phyloP scores from a whole-genome alignment of 1,139 yeast species.

The Yamadazyma conglobata region DNA sequence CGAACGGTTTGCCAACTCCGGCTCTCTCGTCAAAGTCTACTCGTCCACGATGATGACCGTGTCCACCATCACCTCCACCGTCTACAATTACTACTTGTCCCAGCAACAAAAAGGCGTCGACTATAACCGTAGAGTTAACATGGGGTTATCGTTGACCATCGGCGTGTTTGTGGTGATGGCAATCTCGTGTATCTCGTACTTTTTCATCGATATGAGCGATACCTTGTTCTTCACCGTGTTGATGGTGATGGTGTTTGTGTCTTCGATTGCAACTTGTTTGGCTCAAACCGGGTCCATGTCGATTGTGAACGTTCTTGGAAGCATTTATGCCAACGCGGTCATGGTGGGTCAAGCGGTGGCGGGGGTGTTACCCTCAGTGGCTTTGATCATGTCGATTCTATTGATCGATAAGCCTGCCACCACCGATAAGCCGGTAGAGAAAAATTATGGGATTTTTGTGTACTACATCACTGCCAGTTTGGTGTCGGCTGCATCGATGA shows the following conservation, averaged over 20 bases:
- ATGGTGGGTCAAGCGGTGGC: constrained; percentile 96
- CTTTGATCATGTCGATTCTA: constrained; percentile 60
- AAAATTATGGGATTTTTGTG: constrained; percentile 51
- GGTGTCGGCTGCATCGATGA: constrained; percentile 51
- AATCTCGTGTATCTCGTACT: constrained; percentile 44
- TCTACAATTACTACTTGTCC: constrained; percentile 62
- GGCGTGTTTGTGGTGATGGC: constrained; percentile 53
- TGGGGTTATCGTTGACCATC: constrained; percentile 58
- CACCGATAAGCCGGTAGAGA: constrained; percentile 25
- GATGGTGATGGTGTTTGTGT: constrained; percentile 56
- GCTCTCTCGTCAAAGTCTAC: constrained; percentile 56
- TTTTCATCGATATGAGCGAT: constrained; percentile 38
- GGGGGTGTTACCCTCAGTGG: constrained; percentile 83
- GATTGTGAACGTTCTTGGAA: constrained; percentile 73
- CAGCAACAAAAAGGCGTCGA: constrained; percentile 62
- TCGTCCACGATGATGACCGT: constrained; percentile 89
- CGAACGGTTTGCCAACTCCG: constrained; percentile 54
- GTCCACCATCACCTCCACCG: constrained; percentile 68
- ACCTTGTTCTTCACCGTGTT: constrained; percentile 40
- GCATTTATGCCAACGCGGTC: constrained; percentile 77
- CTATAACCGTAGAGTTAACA: constrained; percentile 55
- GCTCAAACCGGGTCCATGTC: constrained; percentile 94
- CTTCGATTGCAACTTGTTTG: constrained; percentile 64
- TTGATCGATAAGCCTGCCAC: constrained; percentile 25
- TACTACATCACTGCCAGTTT: constrained; percentile 71